Percentiles rank a stretch among this genome's conserved stretches.
Evolutionary conservation across 1,284 basidiomycete genomes (phyloP).

Genomic region (Earliella scabrosa): DNA sequence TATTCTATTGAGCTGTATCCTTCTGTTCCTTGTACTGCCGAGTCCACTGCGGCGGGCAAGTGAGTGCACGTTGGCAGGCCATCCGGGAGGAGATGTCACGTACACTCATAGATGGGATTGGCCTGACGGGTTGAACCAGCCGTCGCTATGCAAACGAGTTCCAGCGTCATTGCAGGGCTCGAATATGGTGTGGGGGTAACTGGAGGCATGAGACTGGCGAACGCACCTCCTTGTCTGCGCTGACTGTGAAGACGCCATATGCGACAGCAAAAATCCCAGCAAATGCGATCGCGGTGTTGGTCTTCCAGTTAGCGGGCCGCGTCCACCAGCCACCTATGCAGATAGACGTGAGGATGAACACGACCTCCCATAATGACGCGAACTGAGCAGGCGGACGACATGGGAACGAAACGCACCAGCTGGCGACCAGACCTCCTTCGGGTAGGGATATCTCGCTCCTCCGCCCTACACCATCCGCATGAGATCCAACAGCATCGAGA

Average conservation of each 20-base stretch:
- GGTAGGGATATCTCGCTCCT: conserved; percentile 70
- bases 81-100: conserved; percentile 22
- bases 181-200: not conserved
- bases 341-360: not conserved
- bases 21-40: too few species aligned
- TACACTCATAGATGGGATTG: conserved; percentile 70
- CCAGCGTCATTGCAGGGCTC: not conserved
- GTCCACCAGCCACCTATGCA: conserved; percentile 76
- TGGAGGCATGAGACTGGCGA: conserved; percentile 14
- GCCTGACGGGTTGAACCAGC: conserved; percentile 49
- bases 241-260: conserved; percentile 62
- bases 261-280: conserved; percentile 61
- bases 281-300: conserved; percentile 66
- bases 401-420: conserved; percentile 46
- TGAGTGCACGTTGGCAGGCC: too few species aligned
- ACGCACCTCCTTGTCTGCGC: conserved; percentile 67
- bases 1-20: not conserved
- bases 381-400: not conserved
- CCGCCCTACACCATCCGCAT: conserved; percentile 50
- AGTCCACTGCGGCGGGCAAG: too few species aligned
- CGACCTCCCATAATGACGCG: not conserved
- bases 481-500: not conserved
- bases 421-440: conserved; percentile 74
- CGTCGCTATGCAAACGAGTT: conserved; percentile 23
- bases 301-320: conserved; percentile 70